These are phyloP conservation scores for Tetrahymena malaccensis DNA, from an alignment of 73 alveolate species.

Conservation along the genomic window DNA sequence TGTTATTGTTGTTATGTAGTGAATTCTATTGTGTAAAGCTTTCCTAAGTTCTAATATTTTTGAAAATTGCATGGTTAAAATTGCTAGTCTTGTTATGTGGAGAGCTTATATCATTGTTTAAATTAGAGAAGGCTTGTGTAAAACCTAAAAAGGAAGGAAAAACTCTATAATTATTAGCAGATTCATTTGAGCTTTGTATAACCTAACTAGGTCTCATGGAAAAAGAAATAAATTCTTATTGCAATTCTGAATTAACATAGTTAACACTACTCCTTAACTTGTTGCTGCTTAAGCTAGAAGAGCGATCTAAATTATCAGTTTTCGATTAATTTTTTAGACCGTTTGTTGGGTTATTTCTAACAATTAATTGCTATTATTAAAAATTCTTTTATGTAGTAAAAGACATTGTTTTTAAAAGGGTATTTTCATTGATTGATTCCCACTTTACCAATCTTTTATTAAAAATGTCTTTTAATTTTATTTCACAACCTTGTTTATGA, in stretches of 20 bases:
- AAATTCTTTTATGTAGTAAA: background rate
- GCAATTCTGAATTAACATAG: background rate
- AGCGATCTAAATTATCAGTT: background rate
- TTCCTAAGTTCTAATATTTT: background rate
- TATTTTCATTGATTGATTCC: background rate
- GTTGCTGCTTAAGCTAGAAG: background rate
- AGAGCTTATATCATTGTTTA: background rate
- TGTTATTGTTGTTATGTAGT: background rate
- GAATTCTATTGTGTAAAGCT: background rate
- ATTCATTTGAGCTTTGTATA: background rate
- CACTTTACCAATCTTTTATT: background rate
- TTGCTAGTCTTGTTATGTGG: background rate
- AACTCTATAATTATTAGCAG: background rate
- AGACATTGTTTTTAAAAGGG: background rate
- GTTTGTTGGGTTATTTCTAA: background rate
- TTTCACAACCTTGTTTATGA: background rate
- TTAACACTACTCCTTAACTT: background rate
- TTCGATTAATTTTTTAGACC: background rate
- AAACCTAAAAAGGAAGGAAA: background rate
- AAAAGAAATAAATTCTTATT: background rate
- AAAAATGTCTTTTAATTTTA: background rate
- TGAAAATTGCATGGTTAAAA: background rate
- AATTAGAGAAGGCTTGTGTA: background rate
- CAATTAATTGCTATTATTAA: background rate
- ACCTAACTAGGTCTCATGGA: background rate